Evolutionary conservation across 2,329 filamentous ascomycete genomes (phyloP).

Genomic region (Seiridium unicorne): DNA sequence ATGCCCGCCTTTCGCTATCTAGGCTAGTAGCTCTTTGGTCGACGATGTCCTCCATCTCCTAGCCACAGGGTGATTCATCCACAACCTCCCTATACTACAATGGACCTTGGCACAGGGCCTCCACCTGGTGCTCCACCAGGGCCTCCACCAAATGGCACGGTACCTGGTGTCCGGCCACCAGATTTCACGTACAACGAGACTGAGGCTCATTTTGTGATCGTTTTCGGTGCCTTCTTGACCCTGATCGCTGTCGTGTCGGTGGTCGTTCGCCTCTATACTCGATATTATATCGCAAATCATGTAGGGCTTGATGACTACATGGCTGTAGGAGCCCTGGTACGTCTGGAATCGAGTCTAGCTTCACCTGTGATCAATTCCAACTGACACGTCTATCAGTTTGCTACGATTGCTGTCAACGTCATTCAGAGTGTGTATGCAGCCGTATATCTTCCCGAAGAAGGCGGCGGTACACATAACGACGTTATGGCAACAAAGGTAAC

Average conservation of each 20-base stretch:
- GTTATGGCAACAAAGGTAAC: background rate
- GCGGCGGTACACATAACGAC: background rate
- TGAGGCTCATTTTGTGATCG: conserved; percentile 1
- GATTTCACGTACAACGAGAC: background rate
- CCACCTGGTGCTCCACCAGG: background rate
- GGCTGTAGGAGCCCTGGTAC: background rate
- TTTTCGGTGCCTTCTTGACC: conserved; percentile 2
- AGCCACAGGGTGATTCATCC: background rate
- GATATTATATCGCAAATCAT: conserved; percentile 4
- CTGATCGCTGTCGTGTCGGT: background rate
- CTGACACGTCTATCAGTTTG: background rate
- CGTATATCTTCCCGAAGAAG: conserved; percentile 1
- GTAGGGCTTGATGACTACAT: conserved; percentile 5
- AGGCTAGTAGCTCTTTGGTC: background rate
- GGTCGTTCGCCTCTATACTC: conserved; percentile 2
- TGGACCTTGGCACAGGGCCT: too few relatives aligned
- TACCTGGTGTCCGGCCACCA: background rate
- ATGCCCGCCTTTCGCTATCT: background rate
- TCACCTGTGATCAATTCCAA: background rate
- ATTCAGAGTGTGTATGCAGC: background rate
- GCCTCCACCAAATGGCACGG: background rate
- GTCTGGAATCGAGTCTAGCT: background rate
- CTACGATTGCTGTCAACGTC: background rate
- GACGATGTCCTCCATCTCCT: background rate
- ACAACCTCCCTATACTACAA: background rate